Conservation (phyloP, 2,329 filamentous ascomycete species). For the Tolypocladium ovalisporum region DNA sequence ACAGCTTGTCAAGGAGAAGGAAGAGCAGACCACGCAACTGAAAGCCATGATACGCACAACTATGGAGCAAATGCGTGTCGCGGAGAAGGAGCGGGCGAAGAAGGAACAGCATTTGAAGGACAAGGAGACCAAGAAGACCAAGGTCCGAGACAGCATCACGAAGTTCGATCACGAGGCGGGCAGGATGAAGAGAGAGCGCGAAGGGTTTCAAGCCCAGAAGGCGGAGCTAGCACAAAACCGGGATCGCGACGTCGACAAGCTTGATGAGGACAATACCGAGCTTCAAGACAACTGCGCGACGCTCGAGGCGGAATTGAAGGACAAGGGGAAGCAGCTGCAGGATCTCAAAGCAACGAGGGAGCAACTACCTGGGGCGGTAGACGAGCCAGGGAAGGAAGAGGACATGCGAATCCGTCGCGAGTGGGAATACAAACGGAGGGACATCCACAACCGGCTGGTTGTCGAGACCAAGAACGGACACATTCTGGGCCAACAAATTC, state of each 20-base stretch:
- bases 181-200: slow-evolving; percentile 45
- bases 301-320: slow-evolving; percentile 63
- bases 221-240: slow-evolving; percentile 38
- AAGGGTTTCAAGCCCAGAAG: slow-evolving; percentile 43
- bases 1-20: slow-evolving; percentile 74
- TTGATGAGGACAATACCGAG: slow-evolving; percentile 44
- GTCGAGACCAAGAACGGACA: slow-evolving; percentile 35
- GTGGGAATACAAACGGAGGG: slow-evolving; percentile 42
- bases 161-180: slow-evolving; percentile 57
- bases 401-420: slow-evolving; percentile 41
- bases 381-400: slow-evolving; percentile 42
- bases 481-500: slow-evolving; percentile 34
- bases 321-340: slow-evolving; percentile 57
- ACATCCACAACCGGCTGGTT: slow-evolving; percentile 39
- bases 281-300: slow-evolving; percentile 53
- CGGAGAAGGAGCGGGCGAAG: slow-evolving; percentile 67
- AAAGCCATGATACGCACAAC: slow-evolving; percentile 70
- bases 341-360: slow-evolving; percentile 61
- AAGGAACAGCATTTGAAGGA: slow-evolving; percentile 63
- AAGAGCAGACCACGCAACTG: slow-evolving; percentile 77
- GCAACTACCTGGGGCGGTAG: slow-evolving; percentile 49
- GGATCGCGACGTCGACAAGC: slow-evolving; percentile 37
- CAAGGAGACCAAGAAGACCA: slow-evolving; percentile 56
- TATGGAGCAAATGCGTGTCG: slow-evolving; percentile 70
- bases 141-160: slow-evolving; percentile 57